Evolutionary conservation across 345 rosid species (phyloP), one percentile per base, ranked within the genome.

Genomic region (Pseudoturritis turrita): DNA sequence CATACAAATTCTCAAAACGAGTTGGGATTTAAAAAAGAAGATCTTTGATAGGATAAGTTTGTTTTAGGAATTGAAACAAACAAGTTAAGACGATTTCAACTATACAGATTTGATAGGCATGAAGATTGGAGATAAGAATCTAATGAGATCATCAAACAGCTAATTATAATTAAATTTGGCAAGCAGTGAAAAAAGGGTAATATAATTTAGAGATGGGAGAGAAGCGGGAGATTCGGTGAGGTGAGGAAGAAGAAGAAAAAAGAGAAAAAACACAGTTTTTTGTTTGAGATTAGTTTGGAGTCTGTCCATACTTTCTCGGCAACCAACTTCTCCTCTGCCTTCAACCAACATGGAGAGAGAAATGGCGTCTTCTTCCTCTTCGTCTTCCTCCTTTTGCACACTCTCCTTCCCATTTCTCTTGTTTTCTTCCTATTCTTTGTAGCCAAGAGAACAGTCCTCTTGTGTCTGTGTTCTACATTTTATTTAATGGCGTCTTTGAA

Each of bases 401-500:
- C 68, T 74, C 62, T 67, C 78, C 23, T 74, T 67, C 66, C 73
- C 63, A 6, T 76, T 66, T 66, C 68, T 39, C 39, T 60, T 59
- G 59, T 71, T 79, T 15, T 68, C 79, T 67, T 75, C 74, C 4
- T 75, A 68, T 61, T 75, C 74, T 11, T 52, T 75, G 65, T 80
- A 69, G 71, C 59, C 71, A n/a, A n/a, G n/a, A n/a, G n/a, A n/a
- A n/a, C n/a, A n/a, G n/a, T 54, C 9, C 13, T 14, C 28, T 14
- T 57, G 14, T 36, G 1, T 58, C 8, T 65, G 2, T 44, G 1
- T 23, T n/a, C 7, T 11, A 13, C 39, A 12, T 10, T 9, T 10
- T 50, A 12, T 29, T 5, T 7, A 3, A 76, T 70, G 76, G 59
- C 63, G 10, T 67, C 47, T 60, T 41, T 45, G 50, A 87, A 76